Evolutionary conservation across 495 filamentous ascomycete genomes (phyloP), one percentile per base, ranked within the genome.

Genomic region (Gamarada debralockiae): DNA sequence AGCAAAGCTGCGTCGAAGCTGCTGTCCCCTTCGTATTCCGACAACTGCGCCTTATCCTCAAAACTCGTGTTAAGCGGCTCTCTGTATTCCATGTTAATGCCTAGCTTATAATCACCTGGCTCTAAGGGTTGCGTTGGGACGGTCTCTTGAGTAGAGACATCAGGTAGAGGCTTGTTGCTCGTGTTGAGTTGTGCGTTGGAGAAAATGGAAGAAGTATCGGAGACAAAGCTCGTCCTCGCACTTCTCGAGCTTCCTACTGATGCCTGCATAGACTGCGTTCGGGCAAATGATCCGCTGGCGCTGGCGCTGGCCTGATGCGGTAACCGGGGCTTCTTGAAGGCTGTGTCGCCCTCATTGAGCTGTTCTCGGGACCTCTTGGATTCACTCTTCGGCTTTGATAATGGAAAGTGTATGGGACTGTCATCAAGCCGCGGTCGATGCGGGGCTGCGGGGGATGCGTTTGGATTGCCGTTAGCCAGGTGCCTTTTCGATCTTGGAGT

Each of bases 191-290:
- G 40, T 3, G 9, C 3, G 3, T 20, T 48, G 10, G 44, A 27
- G 22, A 40, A 41, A 1, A 41, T 10, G 36, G 3, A 24, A 44
- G 50, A 23, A 24, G 15, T 17, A 31, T 37, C 17, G 2, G 59
- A 61, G 1, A 34, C 24, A 46, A 62, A 58, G 29, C 59, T 62
- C 12, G 52, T 53, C 17, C 42, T 52, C 0, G 49, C 45, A 20
- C 48, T 53, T 17, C 18, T 21, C 6, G 7, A 3, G 0, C 2
- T 2, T 27, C 20, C 33, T n/a, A n/a, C n/a, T n/a, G n/a, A n/a
- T 9, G 9, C 14, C 23, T 22, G n/a, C n/a, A n/a, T n/a, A n/a
- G n/a, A 12, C 17, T 17, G 25, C 22, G n/a, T n/a, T n/a, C n/a
- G n/a, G n/a, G n/a, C n/a, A 31, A 25, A 29, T 14, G 31, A 25